Percentiles rank a stretch among this genome's conserved stretches.
Evolutionary conservation across 176 grass and related monocot genomes (phyloP).

Genomic region (Oryza meyeriana): DNA sequence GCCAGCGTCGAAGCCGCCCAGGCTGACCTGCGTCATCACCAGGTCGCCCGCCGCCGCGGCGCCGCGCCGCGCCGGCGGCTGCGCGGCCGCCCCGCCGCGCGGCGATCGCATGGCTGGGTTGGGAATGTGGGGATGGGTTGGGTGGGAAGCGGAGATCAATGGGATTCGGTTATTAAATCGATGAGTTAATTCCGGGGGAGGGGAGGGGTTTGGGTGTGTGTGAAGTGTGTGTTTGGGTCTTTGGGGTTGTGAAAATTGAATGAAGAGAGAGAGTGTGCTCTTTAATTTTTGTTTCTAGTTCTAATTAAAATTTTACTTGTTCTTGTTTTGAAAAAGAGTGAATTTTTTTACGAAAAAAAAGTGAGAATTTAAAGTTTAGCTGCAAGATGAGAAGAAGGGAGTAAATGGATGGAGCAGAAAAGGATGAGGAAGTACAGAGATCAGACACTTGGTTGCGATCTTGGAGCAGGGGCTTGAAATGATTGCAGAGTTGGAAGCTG

Average conservation of each 20-base stretch:
- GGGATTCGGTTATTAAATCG: not conserved
- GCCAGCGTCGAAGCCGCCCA: conserved; percentile 59
- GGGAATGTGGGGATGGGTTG: not conserved
- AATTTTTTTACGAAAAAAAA: too few relatives aligned
- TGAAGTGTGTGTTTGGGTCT: too few relatives aligned
- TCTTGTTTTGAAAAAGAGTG: not conserved
- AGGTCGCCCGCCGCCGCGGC: conserved; percentile 22
- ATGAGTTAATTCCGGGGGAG: not conserved
- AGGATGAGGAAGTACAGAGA: not conserved
- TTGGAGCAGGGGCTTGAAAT: not conserved
- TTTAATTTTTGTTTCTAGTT: not conserved
- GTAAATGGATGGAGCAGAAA: not conserved
- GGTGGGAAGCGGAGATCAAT: not conserved
- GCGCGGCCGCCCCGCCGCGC: too few relatives aligned
- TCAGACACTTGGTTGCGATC: not conserved
- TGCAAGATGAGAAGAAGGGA: not conserved
- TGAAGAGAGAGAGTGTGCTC: too few relatives aligned
- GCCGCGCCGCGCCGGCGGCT: conserved; percentile 8
- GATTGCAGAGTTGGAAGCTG: not conserved
- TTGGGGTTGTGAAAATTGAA: too few relatives aligned
- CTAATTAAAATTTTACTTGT: not conserved
- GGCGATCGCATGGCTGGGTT: not conserved
- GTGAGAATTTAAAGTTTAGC: not conserved
- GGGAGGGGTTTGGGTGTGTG: not conserved
- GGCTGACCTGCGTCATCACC: conserved; percentile 58